A percentile compares a stretch with the other conserved stretches of the same genome.
Conservation (phyloP, 257 asterid genomes). For the Lycium ferocissimum region DNA sequence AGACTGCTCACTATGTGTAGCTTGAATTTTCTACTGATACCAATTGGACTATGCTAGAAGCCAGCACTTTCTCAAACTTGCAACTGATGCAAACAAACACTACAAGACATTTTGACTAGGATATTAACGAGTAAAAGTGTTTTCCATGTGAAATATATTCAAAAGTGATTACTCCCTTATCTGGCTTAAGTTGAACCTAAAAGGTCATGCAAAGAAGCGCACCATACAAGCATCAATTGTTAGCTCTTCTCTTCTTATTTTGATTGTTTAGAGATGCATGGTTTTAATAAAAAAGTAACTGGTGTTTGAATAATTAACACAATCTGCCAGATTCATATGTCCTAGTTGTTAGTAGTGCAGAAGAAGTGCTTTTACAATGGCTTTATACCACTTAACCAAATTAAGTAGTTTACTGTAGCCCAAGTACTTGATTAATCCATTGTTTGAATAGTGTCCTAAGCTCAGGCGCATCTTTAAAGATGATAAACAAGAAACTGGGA, state of each 20-base stretch:
- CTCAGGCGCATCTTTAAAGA: not conserved
- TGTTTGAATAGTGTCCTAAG: not conserved
- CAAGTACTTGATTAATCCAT: constrained; percentile 5
- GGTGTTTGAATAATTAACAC: not conserved
- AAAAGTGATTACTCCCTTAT: constrained; percentile 10
- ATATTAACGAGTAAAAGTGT: not conserved
- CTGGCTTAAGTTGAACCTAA: constrained; percentile 18
- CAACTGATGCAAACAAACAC: not conserved
- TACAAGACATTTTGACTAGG: not conserved
- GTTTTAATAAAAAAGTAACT: not conserved
- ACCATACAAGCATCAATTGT: not conserved
- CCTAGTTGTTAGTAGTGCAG: not conserved
- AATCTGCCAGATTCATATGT: not conserved
- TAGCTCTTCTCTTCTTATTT: not conserved
- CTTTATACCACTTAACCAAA: not conserved
- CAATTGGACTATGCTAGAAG: not conserved
- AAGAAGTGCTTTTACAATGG: not conserved
- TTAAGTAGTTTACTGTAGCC: not conserved
- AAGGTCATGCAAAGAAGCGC: not conserved
- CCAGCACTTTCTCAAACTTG: not conserved
- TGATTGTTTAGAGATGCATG: not conserved
- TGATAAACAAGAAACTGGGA: not conserved
- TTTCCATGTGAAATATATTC: not conserved
- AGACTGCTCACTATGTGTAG: not conserved
- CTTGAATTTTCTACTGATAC: not conserved